Evolutionary conservation across 2,329 filamentous ascomycete species (phyloP).

Genomic region (Beauveria caledonica): DNA sequence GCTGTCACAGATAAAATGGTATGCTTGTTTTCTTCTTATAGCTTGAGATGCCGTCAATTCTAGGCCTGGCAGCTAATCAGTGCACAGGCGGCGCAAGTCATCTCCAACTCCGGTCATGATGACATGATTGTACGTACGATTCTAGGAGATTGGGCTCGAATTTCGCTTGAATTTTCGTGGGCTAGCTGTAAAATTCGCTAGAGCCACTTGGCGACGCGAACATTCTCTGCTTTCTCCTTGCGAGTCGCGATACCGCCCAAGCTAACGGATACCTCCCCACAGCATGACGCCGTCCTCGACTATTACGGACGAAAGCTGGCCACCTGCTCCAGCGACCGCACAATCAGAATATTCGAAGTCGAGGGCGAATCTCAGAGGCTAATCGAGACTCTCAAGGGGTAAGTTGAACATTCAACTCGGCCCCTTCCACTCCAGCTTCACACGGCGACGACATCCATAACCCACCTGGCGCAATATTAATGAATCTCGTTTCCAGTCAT

Average conservation of each 20-base stretch:
- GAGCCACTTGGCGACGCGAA: background rate
- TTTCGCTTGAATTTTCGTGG: background rate
- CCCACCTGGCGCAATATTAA: constrained; percentile 13
- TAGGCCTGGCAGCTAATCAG: background rate
- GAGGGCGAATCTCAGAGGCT: constrained; percentile 86
- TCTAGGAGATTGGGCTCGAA: background rate
- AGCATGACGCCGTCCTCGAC: constrained; percentile 97
- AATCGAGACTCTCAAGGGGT: constrained; percentile 92
- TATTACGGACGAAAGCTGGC: constrained; percentile 96
- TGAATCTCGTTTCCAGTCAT: constrained; percentile 49
- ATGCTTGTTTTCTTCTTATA: background rate
- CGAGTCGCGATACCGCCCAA: constrained; percentile 6
- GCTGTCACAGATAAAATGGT: constrained; percentile 8
- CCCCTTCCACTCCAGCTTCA: background rate
- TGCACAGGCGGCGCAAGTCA: constrained; percentile 33
- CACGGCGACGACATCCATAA: background rate
- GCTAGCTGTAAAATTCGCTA: background rate
- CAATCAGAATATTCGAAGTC: constrained; percentile 98
- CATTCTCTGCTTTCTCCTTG: background rate
- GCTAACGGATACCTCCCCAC: constrained; percentile 17
- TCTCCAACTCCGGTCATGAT: constrained; percentile 61
- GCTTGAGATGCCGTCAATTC: background rate
- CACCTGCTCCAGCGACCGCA: constrained; percentile 96
- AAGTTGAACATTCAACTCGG: constrained; percentile 23
- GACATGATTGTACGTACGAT: constrained; percentile 89